phyloP scores from a whole-genome alignment of 352 stramenopile genomes.

The Bremia lactucae region DNA sequence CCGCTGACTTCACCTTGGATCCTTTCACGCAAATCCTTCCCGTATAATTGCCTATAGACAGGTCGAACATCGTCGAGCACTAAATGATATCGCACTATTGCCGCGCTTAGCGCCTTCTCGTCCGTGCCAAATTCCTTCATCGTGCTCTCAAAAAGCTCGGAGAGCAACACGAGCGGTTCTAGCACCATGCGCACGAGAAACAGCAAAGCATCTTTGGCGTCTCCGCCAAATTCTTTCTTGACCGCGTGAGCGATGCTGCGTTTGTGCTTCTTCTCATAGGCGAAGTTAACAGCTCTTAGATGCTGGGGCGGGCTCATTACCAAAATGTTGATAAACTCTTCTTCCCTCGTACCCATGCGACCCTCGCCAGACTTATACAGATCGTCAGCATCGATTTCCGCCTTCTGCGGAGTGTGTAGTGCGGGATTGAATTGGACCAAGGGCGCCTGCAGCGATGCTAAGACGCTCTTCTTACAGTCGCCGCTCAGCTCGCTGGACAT shows the following conservation, averaged over 20 bases:
- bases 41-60: conserved; percentile 45
- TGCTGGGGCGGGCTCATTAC: conserved; percentile 31
- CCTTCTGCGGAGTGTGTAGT: conserved; percentile 45
- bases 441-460: conserved; percentile 27
- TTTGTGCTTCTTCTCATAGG: conserved; percentile 43
- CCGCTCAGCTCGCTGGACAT: conserved; percentile 39
- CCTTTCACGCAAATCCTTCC: conserved; percentile 23
- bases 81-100: conserved; percentile 23
- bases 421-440: conserved; percentile 32
- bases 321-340: conserved; percentile 38
- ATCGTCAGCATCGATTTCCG: conserved; percentile 30
- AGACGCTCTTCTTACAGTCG: conserved; percentile 51
- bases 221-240: conserved; percentile 37
- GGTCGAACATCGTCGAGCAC: conserved; percentile 25
- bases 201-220: conserved; percentile 29
- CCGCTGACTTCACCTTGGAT: conserved; percentile 18
- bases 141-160: conserved; percentile 28
- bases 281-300: conserved; percentile 35
- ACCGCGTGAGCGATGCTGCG: conserved; percentile 35
- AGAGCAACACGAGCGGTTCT: conserved; percentile 21
- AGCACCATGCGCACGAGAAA: conserved; percentile 24
- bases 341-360: conserved; percentile 46
- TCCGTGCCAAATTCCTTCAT: conserved; percentile 28
- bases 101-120: conserved; percentile 12
- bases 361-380: conserved; percentile 63